Conservation (phyloP, 2,329 filamentous ascomycete genomes). For the Claviceps cyperi region DNA sequence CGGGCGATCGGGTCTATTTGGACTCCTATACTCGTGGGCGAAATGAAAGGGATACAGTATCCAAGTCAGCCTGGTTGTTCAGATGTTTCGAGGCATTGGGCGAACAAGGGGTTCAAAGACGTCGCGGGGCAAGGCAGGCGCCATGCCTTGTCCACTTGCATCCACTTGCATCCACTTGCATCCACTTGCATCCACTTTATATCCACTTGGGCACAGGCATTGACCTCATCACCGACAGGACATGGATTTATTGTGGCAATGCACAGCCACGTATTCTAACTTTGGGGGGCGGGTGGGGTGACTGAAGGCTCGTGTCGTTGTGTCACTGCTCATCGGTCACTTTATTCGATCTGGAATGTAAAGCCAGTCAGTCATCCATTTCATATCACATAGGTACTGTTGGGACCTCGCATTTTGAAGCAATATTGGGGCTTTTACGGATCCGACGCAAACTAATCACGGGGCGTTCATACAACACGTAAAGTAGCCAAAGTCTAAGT, state of each 20-base stretch:
- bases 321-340: too few relatives aligned
- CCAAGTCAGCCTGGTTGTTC: not conserved
- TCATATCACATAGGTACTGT: not conserved
- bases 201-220: not conserved
- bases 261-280: not conserved
- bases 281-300: not conserved
- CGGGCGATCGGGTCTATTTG: not conserved
- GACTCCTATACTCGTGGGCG: not conserved
- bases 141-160: not conserved
- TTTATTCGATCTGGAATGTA: too few relatives aligned
- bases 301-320: not conserved
- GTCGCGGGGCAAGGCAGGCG: not conserved
- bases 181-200: too few relatives aligned
- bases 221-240: not conserved
- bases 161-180: too few relatives aligned
- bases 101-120: not conserved
- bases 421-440: too few relatives aligned
- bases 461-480: too few relatives aligned
- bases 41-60: not conserved
- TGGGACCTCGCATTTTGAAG: not conserved
- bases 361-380: not conserved
- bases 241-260: not conserved
- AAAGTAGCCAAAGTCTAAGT: too few relatives aligned
- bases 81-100: not conserved
- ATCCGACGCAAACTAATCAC: too few relatives aligned